A percentile compares a stretch with the other conserved stretches of the same genome.
Evolutionary conservation across 345 rosid species (phyloP).

Genomic region (Lenwebbia sp.): DNA sequence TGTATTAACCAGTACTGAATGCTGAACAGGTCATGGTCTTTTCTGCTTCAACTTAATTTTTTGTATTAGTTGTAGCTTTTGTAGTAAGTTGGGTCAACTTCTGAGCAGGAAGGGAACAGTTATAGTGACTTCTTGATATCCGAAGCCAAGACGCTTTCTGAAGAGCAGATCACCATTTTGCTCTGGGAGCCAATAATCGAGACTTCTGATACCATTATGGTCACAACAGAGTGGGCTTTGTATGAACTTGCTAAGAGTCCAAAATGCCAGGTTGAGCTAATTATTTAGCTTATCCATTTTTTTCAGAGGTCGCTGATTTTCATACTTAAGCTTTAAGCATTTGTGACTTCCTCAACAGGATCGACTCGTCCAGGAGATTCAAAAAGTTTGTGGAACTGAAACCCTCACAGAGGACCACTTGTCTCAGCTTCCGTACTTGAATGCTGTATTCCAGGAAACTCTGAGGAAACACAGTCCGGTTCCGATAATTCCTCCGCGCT

Average conservation of each 20-base stretch:
- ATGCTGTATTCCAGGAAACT: conserved; percentile 76
- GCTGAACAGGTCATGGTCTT: background rate
- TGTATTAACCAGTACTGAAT: background rate
- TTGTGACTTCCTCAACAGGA: conserved; percentile 21
- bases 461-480: conserved; percentile 68
- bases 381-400: conserved; percentile 38
- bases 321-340: background rate
- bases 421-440: conserved; percentile 43
- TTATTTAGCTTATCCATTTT: background rate
- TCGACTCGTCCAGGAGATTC: conserved; percentile 30
- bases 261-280: conserved; percentile 31
- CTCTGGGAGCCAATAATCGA: conserved; percentile 78
- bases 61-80: background rate
- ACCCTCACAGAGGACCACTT: conserved; percentile 58
- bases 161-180: conserved; percentile 52
- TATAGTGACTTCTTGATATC: conserved; percentile 50
- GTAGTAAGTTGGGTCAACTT: background rate
- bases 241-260: conserved; percentile 71
- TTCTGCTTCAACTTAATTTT: background rate
- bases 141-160: conserved; percentile 47
- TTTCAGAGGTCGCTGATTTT: background rate
- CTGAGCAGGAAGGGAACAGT: conserved; percentile 37
- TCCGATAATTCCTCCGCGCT: conserved; percentile 71
- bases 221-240: conserved; percentile 85
- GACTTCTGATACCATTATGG: conserved; percentile 67